Percentiles rank a stretch among this genome's conserved stretches.
phyloP scores from a whole-genome alignment of 75 land plant species.

The Larix kaempferi region DNA sequence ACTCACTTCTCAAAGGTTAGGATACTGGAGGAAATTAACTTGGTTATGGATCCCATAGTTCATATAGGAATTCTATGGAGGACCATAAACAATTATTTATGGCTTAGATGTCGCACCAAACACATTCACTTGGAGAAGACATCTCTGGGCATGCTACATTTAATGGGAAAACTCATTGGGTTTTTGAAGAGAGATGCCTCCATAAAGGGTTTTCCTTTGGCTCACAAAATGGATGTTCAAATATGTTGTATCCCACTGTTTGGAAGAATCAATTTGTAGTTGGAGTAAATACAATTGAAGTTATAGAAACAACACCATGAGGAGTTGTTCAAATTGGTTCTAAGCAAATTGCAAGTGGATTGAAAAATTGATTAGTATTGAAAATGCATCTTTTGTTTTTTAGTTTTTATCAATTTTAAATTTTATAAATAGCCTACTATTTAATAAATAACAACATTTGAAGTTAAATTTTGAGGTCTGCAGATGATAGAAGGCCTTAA shows the following conservation, averaged over 20 bases:
- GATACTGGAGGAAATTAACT: neutral
- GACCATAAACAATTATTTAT: slow-evolving; percentile 28
- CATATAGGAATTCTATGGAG: neutral
- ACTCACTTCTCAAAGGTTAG: neutral
- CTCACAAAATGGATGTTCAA: neutral
- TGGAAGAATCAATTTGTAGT: slow-evolving; percentile 43
- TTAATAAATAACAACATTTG: too few relatives aligned
- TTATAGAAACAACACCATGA: slow-evolving; percentile 34
- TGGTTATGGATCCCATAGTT: neutral
- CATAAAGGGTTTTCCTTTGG: slow-evolving; percentile 8
- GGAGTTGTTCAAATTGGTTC: slow-evolving; percentile 77
- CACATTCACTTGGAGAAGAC: slow-evolving; percentile 65
- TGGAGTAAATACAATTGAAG: slow-evolving; percentile 72
- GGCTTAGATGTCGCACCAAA: slow-evolving; percentile 41
- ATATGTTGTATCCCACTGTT: slow-evolving; percentile 34
- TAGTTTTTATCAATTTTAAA: too few relatives aligned
- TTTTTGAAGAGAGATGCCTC: slow-evolving; percentile 21
- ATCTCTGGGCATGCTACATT: slow-evolving; percentile 47
- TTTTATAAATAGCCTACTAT: too few relatives aligned
- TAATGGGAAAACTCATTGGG: slow-evolving; percentile 46
- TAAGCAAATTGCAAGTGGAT: slow-evolving; percentile 40
- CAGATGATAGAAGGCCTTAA: too few relatives aligned
- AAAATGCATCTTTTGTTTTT: too few relatives aligned
- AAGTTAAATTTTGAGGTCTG: too few relatives aligned
- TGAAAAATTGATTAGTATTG: too few relatives aligned